Percentiles rank a stretch among this genome's conserved stretches.
Conservation (phyloP, 495 filamentous ascomycete species). For the Aspergillus coremiiformis region DNA sequence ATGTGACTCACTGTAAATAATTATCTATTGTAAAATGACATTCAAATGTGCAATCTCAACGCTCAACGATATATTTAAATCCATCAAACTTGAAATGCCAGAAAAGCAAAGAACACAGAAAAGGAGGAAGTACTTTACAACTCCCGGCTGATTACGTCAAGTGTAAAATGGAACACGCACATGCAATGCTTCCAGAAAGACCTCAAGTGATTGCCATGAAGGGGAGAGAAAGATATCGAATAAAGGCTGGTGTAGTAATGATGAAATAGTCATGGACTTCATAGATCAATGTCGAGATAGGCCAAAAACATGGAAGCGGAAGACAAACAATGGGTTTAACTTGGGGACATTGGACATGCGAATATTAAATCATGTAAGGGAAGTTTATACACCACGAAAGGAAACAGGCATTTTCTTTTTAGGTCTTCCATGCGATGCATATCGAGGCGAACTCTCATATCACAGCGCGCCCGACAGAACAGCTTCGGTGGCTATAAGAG, state of each 20-base stretch:
- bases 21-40: slow-evolving; percentile 4
- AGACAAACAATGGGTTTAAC: slow-evolving; percentile 1
- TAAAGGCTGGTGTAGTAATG: not conserved
- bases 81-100: not conserved
- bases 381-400: slow-evolving; percentile 5
- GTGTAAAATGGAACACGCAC: not conserved
- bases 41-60: slow-evolving; percentile 4
- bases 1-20: slow-evolving; percentile 1
- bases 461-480: slow-evolving; percentile 50
- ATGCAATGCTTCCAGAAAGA: slow-evolving; percentile 6
- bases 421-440: not conserved
- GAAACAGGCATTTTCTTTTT: not conserved
- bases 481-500: slow-evolving; percentile 58
- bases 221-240: not conserved
- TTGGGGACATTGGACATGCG: not conserved
- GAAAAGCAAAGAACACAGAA: not conserved
- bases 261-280: not conserved
- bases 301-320: not conserved
- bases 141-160: slow-evolving; percentile 2
- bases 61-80: not conserved
- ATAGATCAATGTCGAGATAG: not conserved
- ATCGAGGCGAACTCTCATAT: not conserved
- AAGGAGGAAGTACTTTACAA: slow-evolving; percentile 6
- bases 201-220: not conserved
- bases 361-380: slow-evolving; percentile 2